Evolutionary conservation across 2,329 filamentous ascomycete species (phyloP), one percentile per base, ranked within the genome.

Genomic region (Aspergillus luchuensis): DNA sequence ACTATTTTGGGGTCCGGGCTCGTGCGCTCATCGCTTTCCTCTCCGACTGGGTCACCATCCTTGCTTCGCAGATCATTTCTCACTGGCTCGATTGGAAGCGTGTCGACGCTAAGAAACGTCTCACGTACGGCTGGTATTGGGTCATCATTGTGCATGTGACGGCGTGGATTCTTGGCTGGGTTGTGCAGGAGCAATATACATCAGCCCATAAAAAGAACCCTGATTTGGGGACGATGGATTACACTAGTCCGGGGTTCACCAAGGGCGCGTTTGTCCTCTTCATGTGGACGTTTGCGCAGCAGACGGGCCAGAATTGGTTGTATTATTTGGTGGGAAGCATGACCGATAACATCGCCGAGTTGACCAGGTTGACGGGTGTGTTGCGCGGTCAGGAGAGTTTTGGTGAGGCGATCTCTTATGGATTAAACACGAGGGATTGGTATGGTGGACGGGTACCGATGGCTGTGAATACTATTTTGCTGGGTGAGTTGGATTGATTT

Each of bases 281-380:
- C 0, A 72, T 83, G 0, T 83, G 81, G 82, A 71, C 77, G 56
- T 84, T 85, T 63, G 74, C 82, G 2, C 75, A 81, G 2, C 83
- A 86, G 66, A 74, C 80, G 0, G 67, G 84, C 19, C 83, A 85
- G 67, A 85, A 84, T 57, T 85, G 81, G 81, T 73, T 85, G 0
- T 85, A 85, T 63, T 85, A 85, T 64, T 72, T 86, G 17, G 72
- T 86, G 1, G 81, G 82, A 0, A 84, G 80, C 5, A 85, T 80
- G 73, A 85, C 82, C 0, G 80, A 85, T 56, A 84, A 85, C 53
- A 84, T 85, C 59, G 82, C 82, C 0, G 82, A 86, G 63, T 63
- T 74, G 2, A 68, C 68, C 69, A 64, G 79, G 1, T 76, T 79
- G 15, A 75, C 78, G 6, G 79, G 79, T 49, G 76, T 80, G 17